phyloP scores from a whole-genome alignment of 352 stramenopile species.

The Phytophthora foliorum region DNA sequence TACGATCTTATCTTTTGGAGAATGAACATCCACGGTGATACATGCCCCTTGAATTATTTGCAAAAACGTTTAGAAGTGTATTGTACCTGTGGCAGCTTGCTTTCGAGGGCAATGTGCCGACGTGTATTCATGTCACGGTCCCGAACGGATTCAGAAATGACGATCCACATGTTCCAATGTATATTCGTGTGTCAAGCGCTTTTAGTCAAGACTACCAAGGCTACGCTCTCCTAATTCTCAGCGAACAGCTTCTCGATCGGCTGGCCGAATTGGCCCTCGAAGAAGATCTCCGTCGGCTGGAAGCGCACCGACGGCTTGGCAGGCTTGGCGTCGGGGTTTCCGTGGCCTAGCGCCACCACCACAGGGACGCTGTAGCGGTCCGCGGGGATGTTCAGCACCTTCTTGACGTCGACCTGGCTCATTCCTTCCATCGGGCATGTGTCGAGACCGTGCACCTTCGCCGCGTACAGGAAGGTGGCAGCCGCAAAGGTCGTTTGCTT shows the following conservation, averaged over 20 bases:
- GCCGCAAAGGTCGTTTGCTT: conserved; percentile 80
- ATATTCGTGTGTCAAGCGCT: neutral
- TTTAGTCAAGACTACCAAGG: neutral
- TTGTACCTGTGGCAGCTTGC: no score
- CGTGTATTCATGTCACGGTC: no score
- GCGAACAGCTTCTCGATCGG: conserved; percentile 58
- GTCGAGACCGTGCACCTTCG: conserved; percentile 61
- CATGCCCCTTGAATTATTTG: neutral
- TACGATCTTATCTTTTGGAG: no score
- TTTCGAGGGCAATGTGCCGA: no score
- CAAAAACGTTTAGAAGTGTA: no score
- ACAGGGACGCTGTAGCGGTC: conserved; percentile 78
- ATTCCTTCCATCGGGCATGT: conserved; percentile 82
- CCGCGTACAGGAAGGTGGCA: conserved; percentile 69
- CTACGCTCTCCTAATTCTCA: conserved; percentile 9
- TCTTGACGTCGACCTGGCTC: conserved; percentile 53
- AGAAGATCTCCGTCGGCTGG: conserved; percentile 70
- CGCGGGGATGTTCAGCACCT: conserved; percentile 64
- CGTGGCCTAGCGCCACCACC: conserved; percentile 68
- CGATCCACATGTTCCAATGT: neutral
- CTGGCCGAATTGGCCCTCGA: conserved; percentile 76
- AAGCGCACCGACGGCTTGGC: conserved; percentile 52
- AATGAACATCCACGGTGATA: no score
- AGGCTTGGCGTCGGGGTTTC: conserved; percentile 21
- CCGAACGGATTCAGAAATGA: no score